Evolutionary conservation across 2,329 filamentous ascomycete species (phyloP), one percentile per base, ranked within the genome.

Genomic region (Aspergillus amoenus): DNA sequence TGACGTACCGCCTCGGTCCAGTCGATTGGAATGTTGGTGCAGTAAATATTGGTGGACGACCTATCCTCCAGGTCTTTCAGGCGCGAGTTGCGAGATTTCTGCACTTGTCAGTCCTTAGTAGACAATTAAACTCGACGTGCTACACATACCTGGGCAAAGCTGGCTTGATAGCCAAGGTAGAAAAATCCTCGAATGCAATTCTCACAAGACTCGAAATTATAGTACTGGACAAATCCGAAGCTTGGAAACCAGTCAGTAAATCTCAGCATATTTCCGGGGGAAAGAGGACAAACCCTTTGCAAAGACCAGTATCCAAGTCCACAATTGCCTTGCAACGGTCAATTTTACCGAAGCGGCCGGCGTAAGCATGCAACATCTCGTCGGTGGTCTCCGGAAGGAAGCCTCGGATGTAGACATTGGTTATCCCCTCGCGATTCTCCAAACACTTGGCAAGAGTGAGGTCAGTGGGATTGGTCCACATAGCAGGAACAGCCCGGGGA

Each of bases 291-390:
- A 78, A 96, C 94, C 94, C 94, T 79, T 99, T 99, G 85, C 94
- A 99, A 62, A 92, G 88, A 59, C 92, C 91, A 48, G 91, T 96
- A 65, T 89, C 88, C 52, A 93, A 88, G 77, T 99, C 95, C 69
- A 99, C 96, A 77, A 99, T 99, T 13, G 95, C 94, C 82, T 99
- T 99, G 70, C 92, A 97, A 64, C 93, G 96, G 78, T 96, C 91
- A 57, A 99, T 94, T 59, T 89, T 87, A 42, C 94, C 95, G 70
- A 97, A 99, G 50, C 93, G 90, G 65, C 85, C 82, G 43, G 93
- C 89, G 77, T 94, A 97, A 43, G 82, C 82, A 66, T 89, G 84
- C 17, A 99, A 81, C 71, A 95, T 88, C 49, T 95, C 90, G 69
- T 99, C 94, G 48, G 95, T 94, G 0, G 93, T 99, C 67, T 95